Evolutionary conservation across 768 basidiomycete species (phyloP).

Genomic region (Psilocybe azurescens): DNA sequence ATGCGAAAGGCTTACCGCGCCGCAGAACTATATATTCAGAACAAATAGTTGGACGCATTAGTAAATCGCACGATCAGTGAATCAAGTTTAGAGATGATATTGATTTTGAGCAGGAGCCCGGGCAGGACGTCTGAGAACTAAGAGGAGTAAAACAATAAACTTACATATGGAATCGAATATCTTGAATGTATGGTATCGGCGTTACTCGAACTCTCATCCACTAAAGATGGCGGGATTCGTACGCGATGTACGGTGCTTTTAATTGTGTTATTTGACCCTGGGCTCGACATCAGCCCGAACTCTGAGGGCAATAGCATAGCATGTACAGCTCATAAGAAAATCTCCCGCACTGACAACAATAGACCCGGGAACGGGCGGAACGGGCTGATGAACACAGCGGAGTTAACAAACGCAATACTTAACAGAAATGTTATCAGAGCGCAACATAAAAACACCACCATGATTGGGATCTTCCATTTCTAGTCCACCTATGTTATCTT

Average conservation of each 20-base stretch:
- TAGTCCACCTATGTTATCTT: constrained; percentile 64
- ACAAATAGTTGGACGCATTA: no score
- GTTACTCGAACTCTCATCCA: constrained; percentile 22
- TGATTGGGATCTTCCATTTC: constrained; percentile 61
- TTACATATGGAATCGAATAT: constrained; percentile 68
- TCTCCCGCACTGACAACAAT: constrained; percentile 59
- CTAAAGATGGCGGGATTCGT: constrained; percentile 38
- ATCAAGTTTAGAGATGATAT: no score
- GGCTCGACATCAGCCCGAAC: background rate
- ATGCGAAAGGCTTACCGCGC: constrained; percentile 30
- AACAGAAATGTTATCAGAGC: background rate
- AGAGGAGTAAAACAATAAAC: constrained; percentile 19
- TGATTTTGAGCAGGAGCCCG: background rate
- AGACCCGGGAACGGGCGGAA: constrained; percentile 48
- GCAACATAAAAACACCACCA: constrained; percentile 46
- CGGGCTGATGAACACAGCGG: constrained; percentile 32
- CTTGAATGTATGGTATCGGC: constrained; percentile 48
- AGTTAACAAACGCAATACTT: background rate
- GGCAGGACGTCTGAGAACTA: background rate
- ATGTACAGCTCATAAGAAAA: constrained; percentile 53
- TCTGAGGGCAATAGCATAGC: background rate
- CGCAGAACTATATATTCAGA: constrained; percentile 31
- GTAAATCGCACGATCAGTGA: no score
- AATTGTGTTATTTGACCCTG: constrained; percentile 52
- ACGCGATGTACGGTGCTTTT: constrained; percentile 61